Conservation (phyloP, 495 filamentous ascomycete species). For the Penicillium manginii region DNA sequence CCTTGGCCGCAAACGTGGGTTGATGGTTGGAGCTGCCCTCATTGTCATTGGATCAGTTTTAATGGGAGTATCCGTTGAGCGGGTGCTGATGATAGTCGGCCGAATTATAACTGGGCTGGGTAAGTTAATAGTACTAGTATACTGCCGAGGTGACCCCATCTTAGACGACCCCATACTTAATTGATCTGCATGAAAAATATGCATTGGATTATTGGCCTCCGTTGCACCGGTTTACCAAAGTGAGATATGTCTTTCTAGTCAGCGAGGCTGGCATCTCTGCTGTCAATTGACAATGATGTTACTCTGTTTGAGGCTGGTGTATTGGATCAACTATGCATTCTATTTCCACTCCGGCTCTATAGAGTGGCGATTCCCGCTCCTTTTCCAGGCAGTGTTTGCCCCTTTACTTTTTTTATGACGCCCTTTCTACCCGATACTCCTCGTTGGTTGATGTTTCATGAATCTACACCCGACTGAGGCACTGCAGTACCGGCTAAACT, state of each 20-base stretch:
- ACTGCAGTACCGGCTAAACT: conserved; percentile 39
- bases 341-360: conserved; percentile 45
- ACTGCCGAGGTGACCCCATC: not conserved
- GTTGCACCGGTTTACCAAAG: conserved; percentile 38
- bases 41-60: conserved; percentile 56
- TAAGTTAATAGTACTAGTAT: no score
- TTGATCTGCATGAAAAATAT: conserved; percentile 5
- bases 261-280: conserved; percentile 35
- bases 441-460: conserved; percentile 37
- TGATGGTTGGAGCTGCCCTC: conserved; percentile 50
- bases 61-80: conserved; percentile 49
- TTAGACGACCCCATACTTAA: not conserved
- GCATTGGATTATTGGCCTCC: conserved; percentile 35
- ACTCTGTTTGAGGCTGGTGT: conserved; percentile 32
- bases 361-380: conserved; percentile 53
- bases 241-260: conserved; percentile 29
- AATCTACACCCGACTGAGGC: conserved; percentile 28
- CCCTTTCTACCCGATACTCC: conserved; percentile 37
- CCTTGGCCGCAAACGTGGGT: conserved; percentile 52
- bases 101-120: conserved; percentile 44
- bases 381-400: conserved; percentile 53
- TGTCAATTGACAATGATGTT: conserved; percentile 34
- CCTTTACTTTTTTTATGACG: conserved; percentile 25
- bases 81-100: conserved; percentile 34
- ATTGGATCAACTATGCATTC: conserved; percentile 49